A percentile compares a stretch with the other conserved stretches of the same genome.
Conservation (phyloP, 192 early-diverging fungal genomes). For the Chytriomyces sp. region DNA sequence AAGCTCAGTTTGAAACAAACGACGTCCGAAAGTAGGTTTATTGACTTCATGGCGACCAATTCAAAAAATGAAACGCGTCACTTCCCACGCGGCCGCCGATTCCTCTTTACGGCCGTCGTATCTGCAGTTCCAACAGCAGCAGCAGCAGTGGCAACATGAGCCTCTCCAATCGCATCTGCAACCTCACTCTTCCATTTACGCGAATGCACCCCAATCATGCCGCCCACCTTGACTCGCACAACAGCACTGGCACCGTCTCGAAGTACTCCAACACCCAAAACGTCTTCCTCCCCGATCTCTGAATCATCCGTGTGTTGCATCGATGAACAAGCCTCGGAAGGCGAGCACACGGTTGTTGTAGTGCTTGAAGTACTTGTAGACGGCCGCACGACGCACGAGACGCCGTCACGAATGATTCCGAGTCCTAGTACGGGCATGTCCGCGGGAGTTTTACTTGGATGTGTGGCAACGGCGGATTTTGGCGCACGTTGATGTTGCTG, state of each 20-base stretch:
- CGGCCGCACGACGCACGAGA: not conserved
- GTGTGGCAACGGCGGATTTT: not conserved
- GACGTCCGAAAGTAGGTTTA: no score
- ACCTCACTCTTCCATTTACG: conserved; percentile 23
- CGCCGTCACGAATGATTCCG: conserved; percentile 12
- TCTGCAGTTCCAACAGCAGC: not conserved
- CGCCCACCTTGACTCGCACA: conserved; percentile 2
- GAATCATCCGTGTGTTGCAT: not conserved
- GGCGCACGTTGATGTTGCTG: not conserved
- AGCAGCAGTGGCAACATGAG: not conserved
- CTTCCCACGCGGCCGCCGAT: conserved; percentile 7
- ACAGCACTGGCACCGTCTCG: conserved; percentile 22
- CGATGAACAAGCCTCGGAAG: not conserved
- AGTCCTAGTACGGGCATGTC: conserved; percentile 1
- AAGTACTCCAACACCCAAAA: conserved; percentile 18
- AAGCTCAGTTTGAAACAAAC: no score
- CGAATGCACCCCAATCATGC: conserved; percentile 10
- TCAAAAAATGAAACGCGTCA: not conserved
- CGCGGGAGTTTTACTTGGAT: not conserved
- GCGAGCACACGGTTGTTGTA: not conserved
- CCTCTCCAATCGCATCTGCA: not conserved
- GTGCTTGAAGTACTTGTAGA: not conserved
- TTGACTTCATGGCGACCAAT: not conserved
- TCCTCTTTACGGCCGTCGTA: not conserved
- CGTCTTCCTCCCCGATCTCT: not conserved